A percentile compares a stretch with the other conserved stretches of the same genome.
phyloP scores from a whole-genome alignment of 495 filamentous ascomycete species.

The Pyronema omphalodes region DNA sequence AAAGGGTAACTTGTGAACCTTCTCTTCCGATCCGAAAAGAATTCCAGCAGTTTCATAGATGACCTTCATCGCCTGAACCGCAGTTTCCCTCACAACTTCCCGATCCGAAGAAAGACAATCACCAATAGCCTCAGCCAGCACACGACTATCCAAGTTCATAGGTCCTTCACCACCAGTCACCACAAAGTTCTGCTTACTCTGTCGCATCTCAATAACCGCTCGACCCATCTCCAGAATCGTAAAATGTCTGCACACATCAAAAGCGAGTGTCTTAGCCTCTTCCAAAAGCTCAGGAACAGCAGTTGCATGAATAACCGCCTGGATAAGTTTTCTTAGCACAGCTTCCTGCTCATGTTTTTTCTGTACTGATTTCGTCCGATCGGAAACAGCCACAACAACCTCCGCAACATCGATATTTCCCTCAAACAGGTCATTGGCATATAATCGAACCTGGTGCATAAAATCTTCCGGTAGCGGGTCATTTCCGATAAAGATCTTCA shows the following conservation, averaged over 20 bases:
- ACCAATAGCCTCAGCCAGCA: conserved; percentile 73
- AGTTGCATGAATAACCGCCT: conserved; percentile 68
- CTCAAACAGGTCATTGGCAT: conserved; percentile 66
- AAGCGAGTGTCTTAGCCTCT: conserved; percentile 51
- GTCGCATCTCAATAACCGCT: conserved; percentile 56
- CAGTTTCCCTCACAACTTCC: conserved; percentile 60
- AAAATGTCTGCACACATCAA: conserved; percentile 73
- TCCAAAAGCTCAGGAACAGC: conserved; percentile 62
- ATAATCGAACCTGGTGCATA: conserved; percentile 60
- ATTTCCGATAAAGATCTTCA: conserved; percentile 75
- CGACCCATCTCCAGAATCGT: conserved; percentile 77
- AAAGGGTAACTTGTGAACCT: conserved; percentile 54
- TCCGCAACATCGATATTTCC: conserved; percentile 44
- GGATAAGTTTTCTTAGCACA: conserved; percentile 66
- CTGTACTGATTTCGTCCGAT: conserved; percentile 59
- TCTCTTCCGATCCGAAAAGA: conserved; percentile 58
- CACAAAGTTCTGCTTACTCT: conserved; percentile 55
- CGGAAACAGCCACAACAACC: conserved; percentile 47
- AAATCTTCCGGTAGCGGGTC: conserved; percentile 83
- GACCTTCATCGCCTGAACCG: conserved; percentile 53
- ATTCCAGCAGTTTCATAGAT: conserved; percentile 58
- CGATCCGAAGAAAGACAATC: conserved; percentile 75
- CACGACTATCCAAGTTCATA: conserved; percentile 61
- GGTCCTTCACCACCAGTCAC: conserved; percentile 71
- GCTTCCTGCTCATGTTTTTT: conserved; percentile 73